These are phyloP conservation scores for Saccharomyces eubayanus DNA, from an alignment of 805 yeast species.

Conservation along the genomic window DNA sequence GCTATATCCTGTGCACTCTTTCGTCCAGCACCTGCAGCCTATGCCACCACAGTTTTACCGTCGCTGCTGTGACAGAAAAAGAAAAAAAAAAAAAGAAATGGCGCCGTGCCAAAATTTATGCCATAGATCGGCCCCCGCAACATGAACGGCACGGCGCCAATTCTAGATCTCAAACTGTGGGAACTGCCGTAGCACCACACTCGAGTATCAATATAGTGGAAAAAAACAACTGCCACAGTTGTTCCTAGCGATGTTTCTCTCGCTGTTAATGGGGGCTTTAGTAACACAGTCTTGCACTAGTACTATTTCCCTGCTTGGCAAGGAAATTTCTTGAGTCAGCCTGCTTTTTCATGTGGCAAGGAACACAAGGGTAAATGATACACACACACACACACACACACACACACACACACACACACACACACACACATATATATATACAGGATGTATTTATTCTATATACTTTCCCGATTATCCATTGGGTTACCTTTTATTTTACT, in stretches of 20 bases:
- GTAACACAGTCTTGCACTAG: neutral
- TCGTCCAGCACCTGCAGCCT: neutral
- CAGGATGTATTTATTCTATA: neutral
- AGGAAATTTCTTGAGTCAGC: neutral
- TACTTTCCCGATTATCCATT: neutral
- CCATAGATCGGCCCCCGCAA: neutral
- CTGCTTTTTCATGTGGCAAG: neutral
- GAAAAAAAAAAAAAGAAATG: neutral
- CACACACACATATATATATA: neutral
- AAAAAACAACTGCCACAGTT: neutral
- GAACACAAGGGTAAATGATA: neutral
- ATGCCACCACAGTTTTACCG: neutral
- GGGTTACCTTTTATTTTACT: neutral
- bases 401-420: neutral
- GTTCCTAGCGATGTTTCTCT: neutral
- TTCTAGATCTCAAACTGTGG: neutral
- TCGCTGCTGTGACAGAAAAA: neutral
- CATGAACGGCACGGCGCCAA: neutral
- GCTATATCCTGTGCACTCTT: no score
- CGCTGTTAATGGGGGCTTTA: neutral
- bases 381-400: neutral
- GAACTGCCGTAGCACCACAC: neutral
- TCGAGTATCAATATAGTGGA: neutral
- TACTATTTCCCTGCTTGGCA: neutral
- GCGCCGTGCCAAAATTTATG: neutral